These are phyloP conservation scores for Paracoccidioides lutzii DNA, from an alignment of 2,329 filamentous ascomycete genomes.

Conservation along the genomic window DNA sequence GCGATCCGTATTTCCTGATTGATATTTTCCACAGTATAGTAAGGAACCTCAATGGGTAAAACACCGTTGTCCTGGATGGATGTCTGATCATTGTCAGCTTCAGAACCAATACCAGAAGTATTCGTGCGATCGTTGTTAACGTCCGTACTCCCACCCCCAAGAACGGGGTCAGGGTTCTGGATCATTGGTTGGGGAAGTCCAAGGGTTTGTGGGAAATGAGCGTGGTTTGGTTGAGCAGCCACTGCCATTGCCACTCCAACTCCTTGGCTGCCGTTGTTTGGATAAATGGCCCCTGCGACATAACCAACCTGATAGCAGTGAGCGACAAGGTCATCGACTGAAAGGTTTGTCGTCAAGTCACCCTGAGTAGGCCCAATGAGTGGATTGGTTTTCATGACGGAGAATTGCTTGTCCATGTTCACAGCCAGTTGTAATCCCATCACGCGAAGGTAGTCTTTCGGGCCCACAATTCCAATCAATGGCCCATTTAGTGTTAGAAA, in stretches of 20 bases:
- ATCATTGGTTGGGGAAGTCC: slow-evolving; percentile 5
- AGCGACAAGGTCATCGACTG: slow-evolving; percentile 21
- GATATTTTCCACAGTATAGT: slow-evolving; percentile 6
- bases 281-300: slow-evolving; percentile 12
- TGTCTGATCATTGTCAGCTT: background rate
- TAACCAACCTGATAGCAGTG: slow-evolving; percentile 22
- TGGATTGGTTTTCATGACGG: slow-evolving; percentile 11
- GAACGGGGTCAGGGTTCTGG: background rate
- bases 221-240: slow-evolving; percentile 13
- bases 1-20: slow-evolving; percentile 7
- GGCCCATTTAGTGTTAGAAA: slow-evolving; percentile 37
- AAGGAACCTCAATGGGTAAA: background rate
- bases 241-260: slow-evolving; percentile 17
- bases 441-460: slow-evolving; percentile 33
- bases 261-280: slow-evolving; percentile 6
- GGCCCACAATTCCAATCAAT: slow-evolving; percentile 36
- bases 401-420: slow-evolving; percentile 19
- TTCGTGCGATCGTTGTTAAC: background rate
- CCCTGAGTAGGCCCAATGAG: slow-evolving; percentile 11
- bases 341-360: slow-evolving; percentile 20
- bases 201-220: slow-evolving; percentile 3
- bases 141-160: background rate
- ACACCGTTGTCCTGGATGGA: background rate
- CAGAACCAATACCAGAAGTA: background rate
- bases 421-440: slow-evolving; percentile 36